These are phyloP conservation scores for Cryptococcus sp. DNA, from an alignment of 1,284 basidiomycete species.

Conservation along the genomic window DNA sequence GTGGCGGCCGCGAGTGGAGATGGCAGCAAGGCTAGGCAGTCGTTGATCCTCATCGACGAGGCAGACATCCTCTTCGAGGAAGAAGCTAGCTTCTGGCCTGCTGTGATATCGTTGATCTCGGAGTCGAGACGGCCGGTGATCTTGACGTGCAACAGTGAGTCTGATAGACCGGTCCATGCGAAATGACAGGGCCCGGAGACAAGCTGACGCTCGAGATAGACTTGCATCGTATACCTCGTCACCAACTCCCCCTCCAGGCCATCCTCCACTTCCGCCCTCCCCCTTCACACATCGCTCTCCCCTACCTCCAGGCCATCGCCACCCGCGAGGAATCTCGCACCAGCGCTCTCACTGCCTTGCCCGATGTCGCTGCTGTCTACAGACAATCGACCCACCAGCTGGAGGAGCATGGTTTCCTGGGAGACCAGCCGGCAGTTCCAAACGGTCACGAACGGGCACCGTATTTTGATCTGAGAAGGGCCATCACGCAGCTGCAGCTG, in stretches of 20 bases:
- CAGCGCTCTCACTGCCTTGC: neutral
- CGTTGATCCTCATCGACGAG: constrained; percentile 91
- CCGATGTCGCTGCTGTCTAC: constrained; percentile 5
- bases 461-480: constrained; percentile 59
- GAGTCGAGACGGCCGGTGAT: constrained; percentile 80
- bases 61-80: constrained; percentile 90
- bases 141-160: constrained; percentile 85
- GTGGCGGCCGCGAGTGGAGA: neutral
- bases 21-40: constrained; percentile 61
- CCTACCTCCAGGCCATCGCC: constrained; percentile 69
- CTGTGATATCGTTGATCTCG: constrained; percentile 72
- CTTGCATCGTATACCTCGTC: constrained; percentile 60
- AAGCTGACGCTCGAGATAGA: constrained; percentile 57
- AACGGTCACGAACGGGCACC: constrained; percentile 48
- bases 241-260: constrained; percentile 72
- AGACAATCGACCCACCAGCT: neutral
- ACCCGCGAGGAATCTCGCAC: constrained; percentile 53
- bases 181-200: neutral
- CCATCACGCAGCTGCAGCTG: constrained; percentile 61
- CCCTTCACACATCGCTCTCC: constrained; percentile 58
- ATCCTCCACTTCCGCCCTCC: constrained; percentile 67
- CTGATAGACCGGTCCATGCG: neutral
- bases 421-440: constrained; percentile 50
- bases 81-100: constrained; percentile 87
- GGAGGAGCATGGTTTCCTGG: constrained; percentile 14